Conservation (phyloP, 768 basidiomycete species). For the Lentinula boryana region DNA sequence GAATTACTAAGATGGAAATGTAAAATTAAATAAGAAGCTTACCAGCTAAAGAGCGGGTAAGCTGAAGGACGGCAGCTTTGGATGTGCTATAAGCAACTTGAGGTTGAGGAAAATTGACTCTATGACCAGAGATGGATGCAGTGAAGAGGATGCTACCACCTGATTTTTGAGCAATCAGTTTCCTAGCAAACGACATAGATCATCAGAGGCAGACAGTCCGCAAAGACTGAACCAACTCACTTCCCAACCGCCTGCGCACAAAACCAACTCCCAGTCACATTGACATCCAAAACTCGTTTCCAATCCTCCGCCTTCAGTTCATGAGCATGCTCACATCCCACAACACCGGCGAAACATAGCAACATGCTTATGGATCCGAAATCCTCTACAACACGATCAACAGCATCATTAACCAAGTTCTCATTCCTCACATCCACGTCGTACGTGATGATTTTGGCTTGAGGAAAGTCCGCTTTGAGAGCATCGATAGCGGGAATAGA, state of each 20-base stretch:
- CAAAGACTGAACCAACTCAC: constrained; percentile 14
- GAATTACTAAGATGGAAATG: not conserved
- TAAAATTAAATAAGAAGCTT: not conserved
- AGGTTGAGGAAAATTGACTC: constrained; percentile 34
- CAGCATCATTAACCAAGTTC: constrained; percentile 14
- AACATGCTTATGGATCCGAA: constrained; percentile 30
- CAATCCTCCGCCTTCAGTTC: constrained; percentile 27
- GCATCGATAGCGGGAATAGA: constrained; percentile 15
- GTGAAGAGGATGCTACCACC: constrained; percentile 38
- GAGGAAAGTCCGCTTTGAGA: constrained; percentile 23
- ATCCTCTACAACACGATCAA: constrained; percentile 16
- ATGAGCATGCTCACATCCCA: constrained; percentile 24
- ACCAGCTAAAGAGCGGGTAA: constrained; percentile 64
- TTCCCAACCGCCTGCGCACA: constrained; percentile 36
- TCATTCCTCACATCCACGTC: constrained; percentile 31
- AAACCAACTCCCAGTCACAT: constrained; percentile 39
- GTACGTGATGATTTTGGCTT: constrained; percentile 23
- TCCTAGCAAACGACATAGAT: constrained; percentile 13
- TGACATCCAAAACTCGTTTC: constrained; percentile 32
- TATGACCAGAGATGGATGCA: constrained; percentile 36
- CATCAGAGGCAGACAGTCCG: not conserved
- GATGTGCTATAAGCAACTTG: constrained; percentile 66
- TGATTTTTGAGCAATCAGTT: constrained; percentile 34
- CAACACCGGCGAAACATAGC: constrained; percentile 38
- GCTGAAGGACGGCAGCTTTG: constrained; percentile 77